Evolutionary conservation across 1,284 basidiomycete species (phyloP).

Genomic region (Porodaedalea pini): DNA sequence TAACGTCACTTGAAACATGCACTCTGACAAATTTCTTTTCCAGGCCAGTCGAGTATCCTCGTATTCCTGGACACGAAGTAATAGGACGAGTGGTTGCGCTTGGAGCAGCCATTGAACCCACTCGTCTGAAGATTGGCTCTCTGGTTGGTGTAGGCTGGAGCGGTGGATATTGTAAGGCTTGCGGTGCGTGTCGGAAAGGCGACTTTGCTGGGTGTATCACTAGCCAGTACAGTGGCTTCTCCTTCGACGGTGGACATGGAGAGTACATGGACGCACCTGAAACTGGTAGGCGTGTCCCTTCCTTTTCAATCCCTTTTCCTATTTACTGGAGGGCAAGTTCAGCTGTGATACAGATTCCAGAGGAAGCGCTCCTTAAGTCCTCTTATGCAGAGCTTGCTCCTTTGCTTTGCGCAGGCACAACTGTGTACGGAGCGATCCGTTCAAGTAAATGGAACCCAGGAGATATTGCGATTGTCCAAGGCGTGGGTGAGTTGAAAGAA

Average conservation of each 20-base stretch:
- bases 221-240: constrained; percentile 22
- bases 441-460: constrained; percentile 17
- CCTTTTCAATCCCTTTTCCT: not conserved
- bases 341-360: constrained; percentile 12
- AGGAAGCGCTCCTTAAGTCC: constrained; percentile 4
- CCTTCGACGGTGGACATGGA: constrained; percentile 26
- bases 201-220: constrained; percentile 24
- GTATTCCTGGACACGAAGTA: constrained; percentile 25
- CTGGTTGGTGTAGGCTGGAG: constrained; percentile 26
- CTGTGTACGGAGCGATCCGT: constrained; percentile 21
- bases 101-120: constrained; percentile 17
- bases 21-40: not conserved
- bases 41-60: constrained; percentile 21
- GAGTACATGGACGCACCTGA: constrained; percentile 23
- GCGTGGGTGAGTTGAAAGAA: constrained; percentile 20
- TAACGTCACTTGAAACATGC: not conserved
- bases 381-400: constrained; percentile 23
- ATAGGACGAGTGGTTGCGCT: constrained; percentile 23
- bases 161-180: constrained; percentile 25
- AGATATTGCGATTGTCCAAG: constrained; percentile 28
- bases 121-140: constrained; percentile 19
- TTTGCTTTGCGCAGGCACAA: constrained; percentile 27
- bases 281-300: constrained; percentile 7
- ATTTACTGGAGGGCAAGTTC: not conserved
- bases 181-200: constrained; percentile 22